phyloP scores from a whole-genome alignment of 768 basidiomycete genomes.

The Gyrodon lividus region DNA sequence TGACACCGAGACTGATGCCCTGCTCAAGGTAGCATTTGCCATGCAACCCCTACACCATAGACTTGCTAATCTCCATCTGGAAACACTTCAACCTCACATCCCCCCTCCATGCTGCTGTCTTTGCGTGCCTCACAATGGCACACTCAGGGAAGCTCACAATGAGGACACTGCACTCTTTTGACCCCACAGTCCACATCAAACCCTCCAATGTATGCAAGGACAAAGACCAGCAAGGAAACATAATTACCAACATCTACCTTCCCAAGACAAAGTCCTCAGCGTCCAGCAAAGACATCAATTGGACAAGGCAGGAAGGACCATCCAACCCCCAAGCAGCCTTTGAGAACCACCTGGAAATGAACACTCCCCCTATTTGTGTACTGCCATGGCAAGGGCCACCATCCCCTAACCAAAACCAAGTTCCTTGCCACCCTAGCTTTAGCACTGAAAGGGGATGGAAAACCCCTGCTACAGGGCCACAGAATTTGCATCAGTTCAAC shows the following conservation, averaged over 20 bases:
- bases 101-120: conserved; percentile 36
- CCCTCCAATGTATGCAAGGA: conserved; percentile 15
- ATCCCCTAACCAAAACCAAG: conserved; percentile 28
- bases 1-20: too few relatives aligned
- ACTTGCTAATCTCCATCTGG: conserved; percentile 10
- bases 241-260: conserved; percentile 5
- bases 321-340: conserved; percentile 28
- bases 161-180: conserved; percentile 30
- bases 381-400: neutral
- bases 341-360: conserved; percentile 29
- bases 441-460: conserved; percentile 5
- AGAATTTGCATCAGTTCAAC: conserved; percentile 31
- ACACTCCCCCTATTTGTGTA: conserved; percentile 36
- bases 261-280: conserved; percentile 9
- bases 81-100: neutral
- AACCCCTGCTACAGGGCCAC: conserved; percentile 22
- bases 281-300: conserved; percentile 35
- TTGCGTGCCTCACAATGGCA: conserved; percentile 37
- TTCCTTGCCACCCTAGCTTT: conserved; percentile 21
- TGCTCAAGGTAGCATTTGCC: too few relatives aligned
- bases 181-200: conserved; percentile 30
- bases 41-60: neutral
- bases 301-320: conserved; percentile 27
- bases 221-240: conserved; percentile 25
- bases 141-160: conserved; percentile 41